Evolutionary conservation across 129 eudicot species (phyloP).

Genomic region (Erigeron canadensis): DNA sequence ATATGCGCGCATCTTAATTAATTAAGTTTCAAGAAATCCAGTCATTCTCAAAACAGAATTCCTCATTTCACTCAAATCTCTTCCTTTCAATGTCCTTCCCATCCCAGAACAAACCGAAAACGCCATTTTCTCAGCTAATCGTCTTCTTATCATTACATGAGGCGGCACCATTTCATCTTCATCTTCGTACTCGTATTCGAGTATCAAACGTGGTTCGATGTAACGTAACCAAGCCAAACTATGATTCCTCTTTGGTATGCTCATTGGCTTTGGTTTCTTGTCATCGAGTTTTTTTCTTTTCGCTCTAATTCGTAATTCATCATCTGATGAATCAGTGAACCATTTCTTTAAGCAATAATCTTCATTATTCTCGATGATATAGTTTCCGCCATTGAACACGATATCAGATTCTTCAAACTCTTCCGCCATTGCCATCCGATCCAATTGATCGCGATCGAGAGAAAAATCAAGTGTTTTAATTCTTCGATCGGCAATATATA

Average conservation of each 20-base stretch:
- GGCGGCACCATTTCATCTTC: slow-evolving; percentile 62
- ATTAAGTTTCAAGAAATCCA: slow-evolving; percentile 72
- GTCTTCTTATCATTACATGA: slow-evolving; percentile 56
- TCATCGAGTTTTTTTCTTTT: slow-evolving; percentile 25
- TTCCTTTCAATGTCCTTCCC: slow-evolving; percentile 67
- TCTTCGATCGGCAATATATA: not conserved
- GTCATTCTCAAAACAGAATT: slow-evolving; percentile 78
- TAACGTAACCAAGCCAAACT: slow-evolving; percentile 29
- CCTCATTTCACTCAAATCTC: slow-evolving; percentile 72
- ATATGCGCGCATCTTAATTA: not conserved
- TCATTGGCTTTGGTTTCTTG: slow-evolving; percentile 22
- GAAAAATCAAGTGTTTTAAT: too few species aligned
- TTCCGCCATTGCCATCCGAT: slow-evolving; percentile 29
- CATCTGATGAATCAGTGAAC: slow-evolving; percentile 6
- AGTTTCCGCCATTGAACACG: slow-evolving; percentile 26
- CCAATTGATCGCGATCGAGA: too few species aligned
- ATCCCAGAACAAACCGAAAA: slow-evolving; percentile 58
- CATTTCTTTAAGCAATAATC: slow-evolving; percentile 1
- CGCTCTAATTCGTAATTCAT: slow-evolving; percentile 17
- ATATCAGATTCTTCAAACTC: slow-evolving; percentile 47
- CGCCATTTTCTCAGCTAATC: slow-evolving; percentile 61
- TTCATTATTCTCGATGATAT: not conserved
- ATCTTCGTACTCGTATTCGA: slow-evolving; percentile 41
- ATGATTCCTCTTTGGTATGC: slow-evolving; percentile 28
- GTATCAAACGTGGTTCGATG: slow-evolving; percentile 23